Evolutionary conservation across 202 grass and related monocot genomes (phyloP).

Genomic region (Saccharum hybrid): DNA sequence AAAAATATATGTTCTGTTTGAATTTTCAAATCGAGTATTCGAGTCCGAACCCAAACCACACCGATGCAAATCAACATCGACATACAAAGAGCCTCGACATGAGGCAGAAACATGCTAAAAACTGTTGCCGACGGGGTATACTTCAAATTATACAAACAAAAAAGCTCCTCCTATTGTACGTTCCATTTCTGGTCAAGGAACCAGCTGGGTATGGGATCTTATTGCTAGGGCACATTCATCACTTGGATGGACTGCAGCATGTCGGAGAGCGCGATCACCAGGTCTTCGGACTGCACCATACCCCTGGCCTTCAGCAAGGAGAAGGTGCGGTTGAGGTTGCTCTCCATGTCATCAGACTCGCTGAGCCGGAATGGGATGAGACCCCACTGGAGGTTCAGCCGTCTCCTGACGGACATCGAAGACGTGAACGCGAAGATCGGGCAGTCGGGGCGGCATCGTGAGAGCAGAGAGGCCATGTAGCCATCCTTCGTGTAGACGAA

Average conservation of each 20-base stretch:
- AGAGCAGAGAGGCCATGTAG: slow-evolving; percentile 82
- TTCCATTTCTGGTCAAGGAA: not conserved
- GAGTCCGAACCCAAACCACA: not conserved
- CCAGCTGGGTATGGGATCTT: not conserved
- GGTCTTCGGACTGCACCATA: slow-evolving; percentile 84
- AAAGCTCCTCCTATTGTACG: not conserved
- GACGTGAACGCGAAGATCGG: slow-evolving; percentile 88
- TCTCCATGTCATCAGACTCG: slow-evolving; percentile 84
- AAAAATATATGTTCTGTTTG: not conserved
- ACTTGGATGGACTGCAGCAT: slow-evolving; percentile 94
- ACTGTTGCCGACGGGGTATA: not conserved
- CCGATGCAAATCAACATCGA: too few species aligned
- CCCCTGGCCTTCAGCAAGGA: slow-evolving; percentile 93
- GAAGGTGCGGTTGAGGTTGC: slow-evolving; percentile 88
- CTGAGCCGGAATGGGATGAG: slow-evolving; percentile 81
- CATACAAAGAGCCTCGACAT: not conserved
- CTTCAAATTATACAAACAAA: not conserved
- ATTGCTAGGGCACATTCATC: slow-evolving; percentile 77
- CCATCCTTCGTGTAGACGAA: slow-evolving; percentile 83
- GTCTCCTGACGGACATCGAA: slow-evolving; percentile 71
- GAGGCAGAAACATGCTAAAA: not conserved
- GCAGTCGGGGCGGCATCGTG: slow-evolving; percentile 85
- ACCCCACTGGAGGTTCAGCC: slow-evolving; percentile 91
- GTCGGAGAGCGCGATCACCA: slow-evolving; percentile 83
- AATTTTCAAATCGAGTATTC: not conserved